Evolutionary conservation across 2,329 filamentous ascomycete species (phyloP).

Genomic region (Sporothrix schenckii): DNA sequence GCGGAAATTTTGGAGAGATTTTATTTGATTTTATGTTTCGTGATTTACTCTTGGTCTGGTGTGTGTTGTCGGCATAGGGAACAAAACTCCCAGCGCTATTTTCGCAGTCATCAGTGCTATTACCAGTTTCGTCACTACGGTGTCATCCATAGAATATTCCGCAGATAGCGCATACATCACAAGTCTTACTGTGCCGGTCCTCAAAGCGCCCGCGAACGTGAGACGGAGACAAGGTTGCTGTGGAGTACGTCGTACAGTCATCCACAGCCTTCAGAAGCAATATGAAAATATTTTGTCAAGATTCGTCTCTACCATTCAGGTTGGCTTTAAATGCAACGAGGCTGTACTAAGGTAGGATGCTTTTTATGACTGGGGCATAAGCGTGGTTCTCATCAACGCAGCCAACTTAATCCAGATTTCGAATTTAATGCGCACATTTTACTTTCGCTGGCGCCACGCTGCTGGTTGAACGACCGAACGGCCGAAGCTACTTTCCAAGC

Average conservation of each 20-base stretch:
- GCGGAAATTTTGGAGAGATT: background rate
- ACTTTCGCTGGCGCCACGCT: background rate
- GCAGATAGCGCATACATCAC: background rate
- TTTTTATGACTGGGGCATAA: background rate
- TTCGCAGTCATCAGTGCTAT: background rate
- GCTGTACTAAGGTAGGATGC: background rate
- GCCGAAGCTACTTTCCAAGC: too few species aligned
- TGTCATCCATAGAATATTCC: slow-evolving; percentile 15
- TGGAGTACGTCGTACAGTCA: background rate
- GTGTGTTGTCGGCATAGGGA: background rate
- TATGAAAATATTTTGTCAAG: slow-evolving; percentile 12
- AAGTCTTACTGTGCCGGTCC: background rate
- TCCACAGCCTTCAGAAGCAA: background rate
- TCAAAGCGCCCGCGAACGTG: background rate
- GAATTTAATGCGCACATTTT: slow-evolving; percentile 2
- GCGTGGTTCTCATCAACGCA: background rate
- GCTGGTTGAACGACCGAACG: too few species aligned
- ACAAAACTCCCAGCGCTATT: background rate
- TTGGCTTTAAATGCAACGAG: background rate
- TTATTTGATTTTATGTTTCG: background rate
- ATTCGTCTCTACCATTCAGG: slow-evolving; percentile 10
- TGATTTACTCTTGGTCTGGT: background rate
- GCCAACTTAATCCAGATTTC: background rate
- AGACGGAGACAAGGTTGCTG: background rate
- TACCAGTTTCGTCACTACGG: background rate